phyloP scores from a whole-genome alignment of 495 filamentous ascomycete species.

The Apiosordaria backusii region DNA sequence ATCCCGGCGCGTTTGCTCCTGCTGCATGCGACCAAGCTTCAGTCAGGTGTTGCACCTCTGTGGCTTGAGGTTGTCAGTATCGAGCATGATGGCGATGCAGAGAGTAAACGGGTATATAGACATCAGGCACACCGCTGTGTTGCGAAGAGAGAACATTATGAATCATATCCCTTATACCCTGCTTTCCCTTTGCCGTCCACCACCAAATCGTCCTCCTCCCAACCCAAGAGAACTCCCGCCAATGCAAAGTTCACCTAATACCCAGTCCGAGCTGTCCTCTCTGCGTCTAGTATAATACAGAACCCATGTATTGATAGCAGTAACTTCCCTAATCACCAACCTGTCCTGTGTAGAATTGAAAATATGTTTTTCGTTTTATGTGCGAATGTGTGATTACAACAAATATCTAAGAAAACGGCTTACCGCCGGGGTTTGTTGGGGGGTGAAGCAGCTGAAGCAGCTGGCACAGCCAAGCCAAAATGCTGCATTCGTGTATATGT shows the following conservation, averaged over 20 bases:
- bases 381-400: constrained; percentile 23
- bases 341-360: constrained; percentile 11
- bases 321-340: neutral
- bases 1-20: neutral
- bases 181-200: neutral
- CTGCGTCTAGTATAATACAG: neutral
- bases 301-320: neutral
- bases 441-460: neutral
- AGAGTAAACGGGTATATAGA: neutral
- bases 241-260: neutral
- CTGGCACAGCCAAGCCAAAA: constrained; percentile 19
- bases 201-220: neutral
- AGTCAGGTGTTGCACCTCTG: no score
- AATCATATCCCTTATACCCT: neutral
- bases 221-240: neutral
- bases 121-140: neutral
- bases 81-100: neutral
- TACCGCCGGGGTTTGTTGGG: neutral
- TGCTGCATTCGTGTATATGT: neutral
- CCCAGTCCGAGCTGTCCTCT: neutral
- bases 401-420: constrained; percentile 9
- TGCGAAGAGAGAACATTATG: neutral
- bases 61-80: no score
- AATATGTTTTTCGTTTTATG: constrained; percentile 8
- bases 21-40: neutral